phyloP scores from a whole-genome alignment of 1,284 basidiomycete species.

The Ganoderma boninense region DNA sequence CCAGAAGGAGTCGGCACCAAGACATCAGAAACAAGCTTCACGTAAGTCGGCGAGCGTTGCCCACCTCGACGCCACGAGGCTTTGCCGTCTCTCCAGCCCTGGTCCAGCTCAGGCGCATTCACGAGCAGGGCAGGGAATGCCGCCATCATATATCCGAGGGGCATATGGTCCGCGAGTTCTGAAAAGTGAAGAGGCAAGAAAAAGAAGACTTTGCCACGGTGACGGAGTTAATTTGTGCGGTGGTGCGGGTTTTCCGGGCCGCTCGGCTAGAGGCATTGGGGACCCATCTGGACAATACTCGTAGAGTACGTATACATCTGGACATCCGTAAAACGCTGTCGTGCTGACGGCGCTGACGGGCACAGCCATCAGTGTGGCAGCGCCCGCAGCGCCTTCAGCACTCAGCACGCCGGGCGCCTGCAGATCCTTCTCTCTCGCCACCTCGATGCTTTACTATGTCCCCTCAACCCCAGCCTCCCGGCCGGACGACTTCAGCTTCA shows the following conservation, averaged over 20 bases:
- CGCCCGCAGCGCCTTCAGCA: no score
- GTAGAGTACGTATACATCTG: no score
- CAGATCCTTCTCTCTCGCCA: no score
- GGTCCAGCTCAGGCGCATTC: background rate
- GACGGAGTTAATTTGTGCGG: background rate
- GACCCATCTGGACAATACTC: no score
- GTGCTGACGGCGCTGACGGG: no score
- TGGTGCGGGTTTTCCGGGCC: background rate
- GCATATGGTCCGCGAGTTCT: background rate
- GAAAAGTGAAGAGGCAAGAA: background rate
- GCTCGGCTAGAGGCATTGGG: background rate
- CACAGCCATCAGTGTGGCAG: no score
- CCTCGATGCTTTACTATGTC: no score
- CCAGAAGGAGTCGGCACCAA: background rate
- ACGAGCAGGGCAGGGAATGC: background rate
- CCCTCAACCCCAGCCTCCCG: no score
- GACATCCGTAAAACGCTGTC: no score
- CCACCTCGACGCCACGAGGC: slow-evolving; percentile 2
- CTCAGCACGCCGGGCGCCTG: no score
- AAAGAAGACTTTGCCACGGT: background rate
- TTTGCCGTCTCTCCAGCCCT: background rate
- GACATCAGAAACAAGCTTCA: background rate
- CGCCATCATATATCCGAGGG: background rate
- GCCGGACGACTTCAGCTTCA: no score
- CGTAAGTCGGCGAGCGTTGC: background rate